These are phyloP conservation scores for Elongisporangium undulatum DNA, from an alignment of 352 stramenopile species.

Conservation along the genomic window DNA sequence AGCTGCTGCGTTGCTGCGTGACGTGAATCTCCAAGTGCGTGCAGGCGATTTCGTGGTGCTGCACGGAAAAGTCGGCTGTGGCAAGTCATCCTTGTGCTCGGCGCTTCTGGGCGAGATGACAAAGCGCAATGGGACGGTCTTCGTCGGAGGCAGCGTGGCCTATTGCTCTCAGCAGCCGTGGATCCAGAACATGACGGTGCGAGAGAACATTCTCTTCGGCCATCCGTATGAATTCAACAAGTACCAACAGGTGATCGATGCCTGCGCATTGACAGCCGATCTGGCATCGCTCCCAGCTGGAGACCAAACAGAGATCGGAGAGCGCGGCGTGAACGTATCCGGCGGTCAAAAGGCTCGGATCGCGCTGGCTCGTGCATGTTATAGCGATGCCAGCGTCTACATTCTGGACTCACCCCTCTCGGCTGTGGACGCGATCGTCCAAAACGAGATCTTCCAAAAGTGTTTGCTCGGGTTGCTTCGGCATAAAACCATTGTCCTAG, in stretches of 20 bases:
- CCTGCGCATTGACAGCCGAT: constrained; percentile 64
- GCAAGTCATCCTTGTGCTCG: constrained; percentile 90
- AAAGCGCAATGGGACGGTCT: constrained; percentile 14
- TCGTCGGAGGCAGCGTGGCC: constrained; percentile 36
- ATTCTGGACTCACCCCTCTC: constrained; percentile 41
- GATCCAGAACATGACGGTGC: constrained; percentile 82
- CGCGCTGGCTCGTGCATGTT: constrained; percentile 54
- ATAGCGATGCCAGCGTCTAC: constrained; percentile 38
- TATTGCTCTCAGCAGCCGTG: constrained; percentile 90
- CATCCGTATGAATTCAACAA: constrained; percentile 37
- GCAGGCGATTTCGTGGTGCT: constrained; percentile 84
- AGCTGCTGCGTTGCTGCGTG: constrained; percentile 22
- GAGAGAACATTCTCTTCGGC: constrained; percentile 93
- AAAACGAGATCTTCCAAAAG: constrained; percentile 73
- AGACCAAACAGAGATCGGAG: constrained; percentile 71
- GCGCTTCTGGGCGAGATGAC: constrained; percentile 91
- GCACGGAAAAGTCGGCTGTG: constrained; percentile 87
- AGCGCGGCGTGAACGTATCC: constrained; percentile 59
- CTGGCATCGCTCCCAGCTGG: constrained; percentile 60
- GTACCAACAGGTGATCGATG: constrained; percentile 55
- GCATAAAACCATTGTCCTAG: constrained; percentile 48
- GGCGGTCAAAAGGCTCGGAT: constrained; percentile 64
- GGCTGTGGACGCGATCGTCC: constrained; percentile 55
- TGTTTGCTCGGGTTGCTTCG: constrained; percentile 50
- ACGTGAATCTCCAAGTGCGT: constrained; percentile 71